Percentiles rank a stretch among this genome's conserved stretches.
phyloP scores from a whole-genome alignment of 202 grass and related monocot genomes.

The Brachypodium distachyon region DNA sequence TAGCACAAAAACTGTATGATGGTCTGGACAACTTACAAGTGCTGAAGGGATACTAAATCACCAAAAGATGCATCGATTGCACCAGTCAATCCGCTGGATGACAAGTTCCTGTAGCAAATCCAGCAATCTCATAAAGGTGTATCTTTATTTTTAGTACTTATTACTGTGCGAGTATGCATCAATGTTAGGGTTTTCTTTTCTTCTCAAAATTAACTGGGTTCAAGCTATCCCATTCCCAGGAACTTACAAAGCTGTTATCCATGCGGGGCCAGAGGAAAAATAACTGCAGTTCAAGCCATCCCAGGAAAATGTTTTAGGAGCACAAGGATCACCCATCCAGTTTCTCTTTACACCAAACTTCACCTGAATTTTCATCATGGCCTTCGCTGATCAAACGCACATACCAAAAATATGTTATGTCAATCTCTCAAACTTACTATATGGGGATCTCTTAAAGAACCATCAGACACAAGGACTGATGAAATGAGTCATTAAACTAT shows the following conservation, averaged over 20 bases:
- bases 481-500: background rate
- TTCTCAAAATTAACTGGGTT: background rate
- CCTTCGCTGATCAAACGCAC: background rate
- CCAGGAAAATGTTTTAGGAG: background rate
- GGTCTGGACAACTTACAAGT: background rate
- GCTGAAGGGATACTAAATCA: slow-evolving; percentile 12
- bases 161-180: background rate
- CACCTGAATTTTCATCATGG: background rate
- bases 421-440: background rate
- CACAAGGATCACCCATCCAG: background rate
- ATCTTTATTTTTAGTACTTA: background rate
- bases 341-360: background rate
- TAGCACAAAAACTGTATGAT: background rate
- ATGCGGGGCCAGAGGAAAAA: too few species aligned
- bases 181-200: background rate
- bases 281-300: background rate
- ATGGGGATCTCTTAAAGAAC: background rate
- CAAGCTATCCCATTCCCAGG: too few species aligned
- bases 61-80: background rate
- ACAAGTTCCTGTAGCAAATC: slow-evolving; percentile 6
- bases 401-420: background rate
- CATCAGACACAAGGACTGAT: background rate
- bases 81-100: slow-evolving; percentile 23
- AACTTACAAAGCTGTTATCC: too few species aligned
- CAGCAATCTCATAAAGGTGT: background rate